Base-by-base conservation (phyloP, 768 basidiomycete species). In the Suillus weaverae region DNA sequence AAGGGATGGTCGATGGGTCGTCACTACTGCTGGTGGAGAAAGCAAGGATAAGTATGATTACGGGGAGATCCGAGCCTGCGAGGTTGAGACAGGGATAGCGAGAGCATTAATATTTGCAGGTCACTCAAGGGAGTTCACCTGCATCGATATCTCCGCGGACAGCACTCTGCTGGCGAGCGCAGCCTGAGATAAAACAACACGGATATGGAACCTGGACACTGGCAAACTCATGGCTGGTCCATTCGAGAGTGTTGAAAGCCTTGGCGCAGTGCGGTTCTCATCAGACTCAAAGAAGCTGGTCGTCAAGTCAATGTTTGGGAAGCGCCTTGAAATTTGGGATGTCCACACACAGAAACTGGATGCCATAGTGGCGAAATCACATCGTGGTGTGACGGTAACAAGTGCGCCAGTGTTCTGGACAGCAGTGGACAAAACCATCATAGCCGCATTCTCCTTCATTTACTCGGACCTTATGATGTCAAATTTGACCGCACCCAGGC, bases 301-400 rank as follows among this genome's bases (percentile, higher is more conserved):
- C 20, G 32, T 35, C 9, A 54, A 18, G 18, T 54, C 51, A 6
- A 0, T 4, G 10, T 3, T 20, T 9, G 32, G 10, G 33, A 20
- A 3, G 32, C 11, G 18, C 33, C 32, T 54, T 20, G 32, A 54
- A 10, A 18, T 54, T 18, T 54, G 32, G 53, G 20, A 54, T 35
- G 5, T 54, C 1, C 18, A 35, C 4, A 6, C 32, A n/a, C 33
- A 54, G 32, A 26, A 20, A 54, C 33, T 35, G 32, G 33, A 54
- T n/a, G 32, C 9, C 9, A 11, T 33, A 11, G 9, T 33, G 6
- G 53, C 33, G 10, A 2, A 33, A n/a, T 20, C n/a, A n/a, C 5
- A 11, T 4, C 0, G 5, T n/a, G 39, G 1, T 1, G 44, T 10
- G n/a, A 10, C 0, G 1, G 4, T 4, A 14, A 30, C 30, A 30